A percentile compares a stretch with the other conserved stretches of the same genome.
Conservation (phyloP, 2,329 filamentous ascomycete genomes). For the Nectriaceae sp. region DNA sequence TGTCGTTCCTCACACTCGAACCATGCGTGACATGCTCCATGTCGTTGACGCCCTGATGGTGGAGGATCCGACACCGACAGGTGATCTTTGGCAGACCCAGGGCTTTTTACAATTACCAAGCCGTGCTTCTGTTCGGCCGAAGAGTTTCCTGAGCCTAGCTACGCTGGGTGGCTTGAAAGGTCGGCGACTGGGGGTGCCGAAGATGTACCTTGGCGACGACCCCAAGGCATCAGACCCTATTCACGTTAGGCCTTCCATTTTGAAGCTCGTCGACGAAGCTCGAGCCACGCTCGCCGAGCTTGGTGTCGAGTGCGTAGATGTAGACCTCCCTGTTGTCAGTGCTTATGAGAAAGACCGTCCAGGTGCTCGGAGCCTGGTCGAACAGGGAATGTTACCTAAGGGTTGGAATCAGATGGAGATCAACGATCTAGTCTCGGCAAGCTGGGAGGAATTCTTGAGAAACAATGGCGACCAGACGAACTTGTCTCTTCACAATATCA, state of each 20-base stretch:
- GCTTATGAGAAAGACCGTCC: slow-evolving; percentile 45
- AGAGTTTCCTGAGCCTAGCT: slow-evolving; percentile 32
- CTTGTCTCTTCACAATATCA: slow-evolving; percentile 37
- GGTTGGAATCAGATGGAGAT: slow-evolving; percentile 50
- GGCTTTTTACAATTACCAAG: slow-evolving; percentile 32
- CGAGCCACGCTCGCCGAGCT: slow-evolving; percentile 36
- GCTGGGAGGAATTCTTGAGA: slow-evolving; percentile 53
- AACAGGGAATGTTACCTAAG: slow-evolving; percentile 26
- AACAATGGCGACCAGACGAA: slow-evolving; percentile 42
- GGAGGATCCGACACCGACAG: slow-evolving; percentile 40
- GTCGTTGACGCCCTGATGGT: slow-evolving; percentile 48
- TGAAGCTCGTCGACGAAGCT: slow-evolving; percentile 31
- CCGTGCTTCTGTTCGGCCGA: not conserved
- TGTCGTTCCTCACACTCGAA: slow-evolving; percentile 51
- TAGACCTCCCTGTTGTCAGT: slow-evolving; percentile 46
- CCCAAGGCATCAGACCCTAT: slow-evolving; percentile 14
- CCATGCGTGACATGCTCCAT: slow-evolving; percentile 48
- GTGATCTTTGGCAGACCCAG: slow-evolving; percentile 57
- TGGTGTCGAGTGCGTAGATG: slow-evolving; percentile 41
- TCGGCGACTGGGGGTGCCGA: slow-evolving; percentile 49
- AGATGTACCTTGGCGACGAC: slow-evolving; percentile 49
- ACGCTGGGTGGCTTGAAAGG: slow-evolving; percentile 39
- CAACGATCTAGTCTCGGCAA: slow-evolving; percentile 49
- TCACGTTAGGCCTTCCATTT: slow-evolving; percentile 14
- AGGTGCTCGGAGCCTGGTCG: slow-evolving; percentile 26